Evolutionary conservation across 805 yeast genomes (phyloP), one percentile per base, ranked within the genome.

Genomic region (Ogataea trehaloabstinens): DNA sequence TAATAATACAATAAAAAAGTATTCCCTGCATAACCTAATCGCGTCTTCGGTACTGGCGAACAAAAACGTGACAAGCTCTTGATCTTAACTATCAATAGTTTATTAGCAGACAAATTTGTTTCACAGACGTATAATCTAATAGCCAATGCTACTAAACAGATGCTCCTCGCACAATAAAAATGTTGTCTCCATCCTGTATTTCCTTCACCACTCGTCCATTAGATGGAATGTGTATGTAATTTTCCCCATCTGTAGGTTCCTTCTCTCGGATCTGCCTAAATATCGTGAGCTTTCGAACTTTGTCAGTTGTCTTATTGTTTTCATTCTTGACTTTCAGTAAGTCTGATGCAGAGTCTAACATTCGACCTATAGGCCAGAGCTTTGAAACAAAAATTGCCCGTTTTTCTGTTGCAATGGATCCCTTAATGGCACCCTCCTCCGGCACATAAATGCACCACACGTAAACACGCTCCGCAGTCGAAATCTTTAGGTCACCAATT

Each of bases 281-380:
- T n/a, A 80, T 60, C 18, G 74, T 66, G 30, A 80, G 61, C 40
- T 72, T 59, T 38, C 71, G 68, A 13, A 60, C 55, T 4, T 59
- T 50, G 19, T 70, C 72, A 25, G 52, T 63, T 3, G 71, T 72
- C 22, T 55, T 51, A 51, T 76, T 77, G 48, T 80, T 80, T 24
- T 56, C 55, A 53, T 80, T 80, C 35, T 59, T 59, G 11, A 80
- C 69, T 38, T 63, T 67, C 40, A 77, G 55, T 27, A 61, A 51
- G 20, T 68, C 72, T 6, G 82, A 71, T 5, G 74, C 66, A 18
- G 68, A 66, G 53, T 80, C 86, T 24, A 80, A 54, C 13, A 77
- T 70, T 38, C 78, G 59, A 1, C 86, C 86, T 22, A 78, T 70
- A 0, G 80, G 75, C 83, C 84, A 79, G 20, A 67, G 60, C 40